Base-by-base conservation (phyloP, 2,329 filamentous ascomycete genomes). In the Beauveria sp. region DNA sequence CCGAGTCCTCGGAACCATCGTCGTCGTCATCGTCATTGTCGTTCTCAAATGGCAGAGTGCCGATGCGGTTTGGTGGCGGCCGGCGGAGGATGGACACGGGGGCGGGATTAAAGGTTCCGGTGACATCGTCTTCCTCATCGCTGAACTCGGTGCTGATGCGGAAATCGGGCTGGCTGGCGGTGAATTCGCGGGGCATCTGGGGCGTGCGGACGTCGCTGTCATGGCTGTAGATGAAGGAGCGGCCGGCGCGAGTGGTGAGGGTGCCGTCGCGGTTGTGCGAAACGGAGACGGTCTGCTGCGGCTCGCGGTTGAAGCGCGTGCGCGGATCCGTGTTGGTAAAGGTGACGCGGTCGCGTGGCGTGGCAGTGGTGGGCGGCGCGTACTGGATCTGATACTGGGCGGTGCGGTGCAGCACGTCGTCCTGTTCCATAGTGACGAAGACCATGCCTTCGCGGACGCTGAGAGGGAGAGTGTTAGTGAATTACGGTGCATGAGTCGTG, bases 371-470 rank as follows among this genome's bases (percentile, higher is more conserved):
- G 46, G 62, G 63, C 10, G 67, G 66, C 24, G 77, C 73, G 67
- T 89, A 91, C 66, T 88, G 84, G 28, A 93, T 87, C 66, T 90
- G 84, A 70, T 93, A 93, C 63, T 86, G 82, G 7, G 88, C 83
- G 12, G 91, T 94, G 62, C 87, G 82, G 22, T 80, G 83, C 48
- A 94, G 75, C 1, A 94, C 77, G 63, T 94, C 87, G 66, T 96
- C 86, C 43, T 87, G 84, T 46, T 86, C 83, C 92, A 97, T 96
- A 51, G 90, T 84, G 30, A 97, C 82, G 70, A 97, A 97, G 1
- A 97, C 84, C 82, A 97, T 88, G 50, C 94, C 93, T 80, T 96
- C 90, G 73, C 93, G 88, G 58, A 96, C 87, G 59, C 90, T 93
- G 70, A 61, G 52, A 22, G n/a, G 16, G 64, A 61, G 61, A 58